Evolutionary conservation across 108 stramenopile species (phyloP), one percentile per base, ranked within the genome.

Genomic region (Cyclostephanos tholiformis): DNA sequence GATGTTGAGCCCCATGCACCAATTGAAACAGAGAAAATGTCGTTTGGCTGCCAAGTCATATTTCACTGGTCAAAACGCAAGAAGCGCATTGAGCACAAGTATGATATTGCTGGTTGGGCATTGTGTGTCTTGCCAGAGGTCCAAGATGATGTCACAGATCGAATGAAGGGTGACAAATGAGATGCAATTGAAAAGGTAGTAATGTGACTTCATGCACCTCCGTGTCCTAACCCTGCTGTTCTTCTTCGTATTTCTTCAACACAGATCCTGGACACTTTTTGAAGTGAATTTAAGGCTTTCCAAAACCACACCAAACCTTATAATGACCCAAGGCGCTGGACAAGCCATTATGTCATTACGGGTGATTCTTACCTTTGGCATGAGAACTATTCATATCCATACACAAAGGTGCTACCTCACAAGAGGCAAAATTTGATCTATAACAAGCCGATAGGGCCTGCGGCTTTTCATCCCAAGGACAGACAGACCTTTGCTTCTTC

Each of bases 301-400:
- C 35, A 43, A 12, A 53, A 55, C 9, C 1, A 19, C 19, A 38
- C 55, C 1, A 3, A 19, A 6, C 68, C 35, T 16, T 55, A 55
- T 69, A 4, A 55, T 6, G 6, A 39, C 6, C 12, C 12, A 9
- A 59, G 41, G 6, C 36, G 71, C 29, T 63, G 57, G 57, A 30
- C 44, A n/a, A 20, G 49, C 16, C 49, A 1, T 27, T 49, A 72
- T 19, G 49, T 43, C 26, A 12, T n/a, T 6, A 22, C 12, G 20
- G 72, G 71, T 4, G 63, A 25, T 3, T 72, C 62, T 10, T n/a
- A 41, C 36, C 11, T 51, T 4, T 72, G 71, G 71, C 71, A 72
- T 63, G 62, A 44, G n/a, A 72, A 72, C 41, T 65, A 63, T 46
- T 72, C 62, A 11, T 32, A 9, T 25, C 38, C 60, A 12, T 59